Evolutionary conservation across 148 eudicot genomes (phyloP), one percentile per base, ranked within the genome.

Genomic region (Chenopodium berlandieri): DNA sequence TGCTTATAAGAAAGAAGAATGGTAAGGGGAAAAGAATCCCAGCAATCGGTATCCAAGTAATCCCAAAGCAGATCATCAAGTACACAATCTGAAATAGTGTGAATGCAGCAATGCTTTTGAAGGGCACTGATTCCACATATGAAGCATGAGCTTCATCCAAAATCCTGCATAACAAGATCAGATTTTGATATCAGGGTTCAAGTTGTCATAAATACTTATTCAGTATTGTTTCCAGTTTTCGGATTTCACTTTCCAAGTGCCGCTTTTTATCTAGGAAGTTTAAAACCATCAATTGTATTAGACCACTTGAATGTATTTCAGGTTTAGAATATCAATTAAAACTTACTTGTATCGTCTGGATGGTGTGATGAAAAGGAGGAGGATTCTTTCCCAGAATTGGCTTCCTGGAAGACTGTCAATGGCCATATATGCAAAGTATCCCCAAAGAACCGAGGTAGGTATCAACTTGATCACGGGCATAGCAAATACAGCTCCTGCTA

Each of bases 371-470:
- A 94, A 91, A 54, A 94, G 89, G 67, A 94, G 91, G 73, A 89
- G 86, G 37, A 94, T 58, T 75, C 95, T 88, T 84, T 94, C 95
- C 94, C 97, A 94, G 62, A 94, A 91, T 83, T 94, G 97, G 83
- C 89, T 94, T 71, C 97, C 95, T 0, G 95, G 97, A 27, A 94
- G 92, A 54, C 97, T 94, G 56, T 94, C 97, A 44, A 94, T 88
- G 62, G 95, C 90, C 95, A 92, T 94, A 84, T 92, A 94, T 4
- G 97, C 95, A 73, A 94, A 94, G 79, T 94, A 94, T 82, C 97
- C 97, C 97, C 97, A 94, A 50, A 94, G 90, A 66, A 92, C 95
- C n/a, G 97, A 94, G 46, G 97, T 92, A 19, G 97, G 97, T 64
- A 94, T 92, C 83, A 70, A 79, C 91, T 87, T 92, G 64, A 94